Percentiles rank a stretch among this genome's conserved stretches.
Conservation (phyloP, 768 basidiomycete genomes). For the Gautieria morchelliformis region DNA sequence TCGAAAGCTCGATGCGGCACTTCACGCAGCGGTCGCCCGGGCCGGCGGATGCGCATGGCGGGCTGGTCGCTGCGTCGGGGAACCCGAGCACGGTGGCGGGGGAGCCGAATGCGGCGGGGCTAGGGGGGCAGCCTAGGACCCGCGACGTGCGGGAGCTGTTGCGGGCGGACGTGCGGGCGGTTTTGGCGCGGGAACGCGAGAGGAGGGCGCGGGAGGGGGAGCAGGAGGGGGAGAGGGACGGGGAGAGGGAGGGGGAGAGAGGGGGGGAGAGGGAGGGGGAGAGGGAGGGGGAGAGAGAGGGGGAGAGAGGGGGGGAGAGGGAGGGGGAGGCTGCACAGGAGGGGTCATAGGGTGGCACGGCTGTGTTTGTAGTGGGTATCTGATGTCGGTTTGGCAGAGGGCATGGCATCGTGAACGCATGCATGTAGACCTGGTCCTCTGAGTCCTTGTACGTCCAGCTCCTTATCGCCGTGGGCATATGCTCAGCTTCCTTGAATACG, state of each 20-base stretch:
- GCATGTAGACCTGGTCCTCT: no score
- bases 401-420: no score
- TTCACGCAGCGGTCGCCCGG: conserved; percentile 1
- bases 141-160: not conserved
- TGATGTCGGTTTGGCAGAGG: no score
- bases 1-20: conserved; percentile 4
- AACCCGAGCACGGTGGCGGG: not conserved
- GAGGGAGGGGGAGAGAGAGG: no score
- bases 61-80: not conserved
- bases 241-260: no score
- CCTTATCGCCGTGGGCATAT: no score
- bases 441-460: no score
- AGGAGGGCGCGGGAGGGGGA: not conserved
- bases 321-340: not conserved
- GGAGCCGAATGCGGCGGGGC: not conserved
- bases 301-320: not conserved
- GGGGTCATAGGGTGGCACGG: no score
- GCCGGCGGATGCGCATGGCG: not conserved
- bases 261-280: no score
- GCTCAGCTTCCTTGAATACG: no score
- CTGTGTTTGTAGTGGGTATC: no score
- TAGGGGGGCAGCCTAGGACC: not conserved
- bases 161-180: not conserved
- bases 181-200: not conserved
- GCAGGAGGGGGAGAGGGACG: no score